Base-by-base conservation (phyloP, 2,329 filamentous ascomycete genomes). In the Paracorniculantispora psalliotae region DNA sequence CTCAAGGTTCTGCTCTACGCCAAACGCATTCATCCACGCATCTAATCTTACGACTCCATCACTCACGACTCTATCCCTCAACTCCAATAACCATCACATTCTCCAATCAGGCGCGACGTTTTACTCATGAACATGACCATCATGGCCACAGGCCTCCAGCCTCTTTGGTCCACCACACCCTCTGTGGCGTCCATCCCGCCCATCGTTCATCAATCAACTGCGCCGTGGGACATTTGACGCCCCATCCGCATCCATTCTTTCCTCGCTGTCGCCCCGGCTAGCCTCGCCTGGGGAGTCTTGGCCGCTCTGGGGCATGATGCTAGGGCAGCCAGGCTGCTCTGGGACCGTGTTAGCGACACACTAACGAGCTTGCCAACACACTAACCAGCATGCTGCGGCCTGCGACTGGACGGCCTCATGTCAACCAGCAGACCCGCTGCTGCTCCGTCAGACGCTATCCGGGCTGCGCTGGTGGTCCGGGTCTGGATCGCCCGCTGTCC, bases 401-500 rank as follows among this genome's bases (percentile, higher is more conserved):
- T 41, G 37, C 50, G 30, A 53, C 37, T 44, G 35, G 50, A 41
- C 39, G 25, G 25, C n/a, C 17, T 52, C 49, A 26, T 17, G 33
- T 15, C 48, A 21, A 41, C 23, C 35, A 52, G 35, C 30, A 47
- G 43, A 48, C 54, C 54, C 54, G 44, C 44, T 26, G 44, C 44
- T 26, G 50, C 53, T 39, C 46, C 50, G 37, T 47, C 44, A 28
- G 44, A 49, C 44, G 25, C 54, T 49, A 56, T 48, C 21, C 52
- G 15, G 35, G n/a, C 26, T 21, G n/a, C n/a, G n/a, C 39, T 41
- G n/a, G 35, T 53, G 23, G 50, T 43, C 50, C 23, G 35, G 33
- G 35, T 30, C 17, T 44, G 37, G 19, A n/a, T n/a, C 13, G 26
- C 46, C 25, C n/a, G 35, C 17, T 28, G 43, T 39, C 30, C 30